Conservation (phyloP, 2,329 filamentous ascomycete genomes). For the Arthrocladium fulminans region DNA sequence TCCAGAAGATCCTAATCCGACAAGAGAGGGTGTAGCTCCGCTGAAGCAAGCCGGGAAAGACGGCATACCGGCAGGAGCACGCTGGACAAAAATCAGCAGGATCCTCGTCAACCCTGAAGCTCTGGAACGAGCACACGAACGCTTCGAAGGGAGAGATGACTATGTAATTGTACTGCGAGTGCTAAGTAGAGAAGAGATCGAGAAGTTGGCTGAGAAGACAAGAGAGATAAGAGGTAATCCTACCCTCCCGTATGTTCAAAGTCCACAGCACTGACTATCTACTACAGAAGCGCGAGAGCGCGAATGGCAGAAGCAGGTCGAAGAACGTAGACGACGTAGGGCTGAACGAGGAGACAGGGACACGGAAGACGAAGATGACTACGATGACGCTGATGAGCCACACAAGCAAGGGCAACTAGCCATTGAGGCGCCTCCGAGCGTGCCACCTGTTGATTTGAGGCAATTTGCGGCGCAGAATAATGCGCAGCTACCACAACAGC, state of each 20-base stretch:
- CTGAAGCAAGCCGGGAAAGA: conserved; percentile 76
- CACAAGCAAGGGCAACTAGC: neutral
- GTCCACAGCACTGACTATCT: neutral
- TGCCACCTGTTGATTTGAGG: conserved; percentile 3
- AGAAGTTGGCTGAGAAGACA: conserved; percentile 74
- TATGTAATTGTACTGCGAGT: conserved; percentile 90
- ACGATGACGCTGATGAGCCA: conserved; percentile 1
- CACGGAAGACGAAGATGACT: conserved; percentile 5
- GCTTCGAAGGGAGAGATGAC: conserved; percentile 84
- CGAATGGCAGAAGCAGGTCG: conserved; percentile 7
- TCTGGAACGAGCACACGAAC: conserved; percentile 74
- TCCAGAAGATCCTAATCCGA: conserved; percentile 72
- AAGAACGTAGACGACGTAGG: conserved; percentile 1
- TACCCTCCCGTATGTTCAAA: neutral
- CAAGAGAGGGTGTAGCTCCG: conserved; percentile 86
- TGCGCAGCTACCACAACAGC: neutral
- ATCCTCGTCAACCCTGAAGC: conserved; percentile 84
- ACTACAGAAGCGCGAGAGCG: conserved; percentile 7
- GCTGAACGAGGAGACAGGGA: conserved; percentile 2
- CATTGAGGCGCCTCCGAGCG: conserved; percentile 1
- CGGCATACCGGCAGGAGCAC: conserved; percentile 66
- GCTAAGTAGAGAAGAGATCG: conserved; percentile 78
- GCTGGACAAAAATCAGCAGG: conserved; percentile 89
- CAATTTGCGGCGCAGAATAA: conserved; percentile 1
- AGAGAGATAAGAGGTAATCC: conserved; percentile 66